Conservation (phyloP, 2,329 filamentous ascomycete species). For the Apiospora pterosperma region DNA sequence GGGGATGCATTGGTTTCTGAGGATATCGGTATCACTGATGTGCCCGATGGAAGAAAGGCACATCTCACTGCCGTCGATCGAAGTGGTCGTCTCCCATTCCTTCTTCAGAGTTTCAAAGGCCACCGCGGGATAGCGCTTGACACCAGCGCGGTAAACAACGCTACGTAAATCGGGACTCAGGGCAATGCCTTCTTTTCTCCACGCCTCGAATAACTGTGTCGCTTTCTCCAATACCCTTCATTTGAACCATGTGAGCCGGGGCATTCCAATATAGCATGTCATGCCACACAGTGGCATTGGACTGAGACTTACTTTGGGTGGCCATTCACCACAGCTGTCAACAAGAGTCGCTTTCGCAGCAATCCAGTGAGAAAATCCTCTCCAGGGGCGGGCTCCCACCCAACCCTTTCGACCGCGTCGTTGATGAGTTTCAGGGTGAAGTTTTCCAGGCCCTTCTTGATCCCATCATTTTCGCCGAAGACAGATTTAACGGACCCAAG, state of each 20-base stretch:
- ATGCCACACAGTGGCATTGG: not conserved
- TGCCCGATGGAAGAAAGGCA: slow-evolving; percentile 73
- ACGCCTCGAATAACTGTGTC: slow-evolving; percentile 75
- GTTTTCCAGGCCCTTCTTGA: slow-evolving; percentile 70
- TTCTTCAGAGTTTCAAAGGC: slow-evolving; percentile 74
- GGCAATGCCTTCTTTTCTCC: slow-evolving; percentile 62
- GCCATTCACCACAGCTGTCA: slow-evolving; percentile 69
- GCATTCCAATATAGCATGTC: slow-evolving; percentile 10
- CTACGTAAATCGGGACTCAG: slow-evolving; percentile 80
- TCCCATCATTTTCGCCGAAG: slow-evolving; percentile 71
- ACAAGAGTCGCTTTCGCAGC: slow-evolving; percentile 77
- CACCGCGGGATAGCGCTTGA: slow-evolving; percentile 66
- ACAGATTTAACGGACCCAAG: slow-evolving; percentile 77
- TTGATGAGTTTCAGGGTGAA: slow-evolving; percentile 77
- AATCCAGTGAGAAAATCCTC: slow-evolving; percentile 83
- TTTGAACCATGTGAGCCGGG: slow-evolving; percentile 15
- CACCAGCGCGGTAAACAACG: slow-evolving; percentile 75
- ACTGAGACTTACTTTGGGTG: slow-evolving; percentile 62
- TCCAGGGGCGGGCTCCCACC: slow-evolving; percentile 75
- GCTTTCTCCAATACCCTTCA: slow-evolving; percentile 68
- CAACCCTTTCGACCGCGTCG: slow-evolving; percentile 72
- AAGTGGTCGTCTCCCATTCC: slow-evolving; percentile 78
- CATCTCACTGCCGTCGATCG: slow-evolving; percentile 89
- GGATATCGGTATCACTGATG: slow-evolving; percentile 64
- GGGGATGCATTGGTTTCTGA: slow-evolving; percentile 62